These are phyloP conservation scores for carrot (Daucus carota) DNA, from an alignment of 129 eudicot genomes.

Conservation along the genomic window DH1_v3.0 NC_030385.2:41906001-41906500, in stretches of 20 bases:
- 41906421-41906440: neutral
- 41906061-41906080: conserved; percentile 10
- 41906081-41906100: conserved; percentile 11
- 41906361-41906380: neutral
- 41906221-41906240: neutral
- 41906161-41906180: conserved; percentile 6
- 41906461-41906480: conserved; percentile 10
- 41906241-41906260: neutral
- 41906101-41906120: conserved; percentile 11
- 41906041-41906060: conserved; percentile 7
- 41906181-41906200: conserved; percentile 12
- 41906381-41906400: conserved; percentile 1
- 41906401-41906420: conserved; percentile 6
- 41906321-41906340: neutral
- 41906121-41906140: conserved; percentile 8
- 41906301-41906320: neutral
- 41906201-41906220: conserved; percentile 4
- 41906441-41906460: conserved; percentile 7
- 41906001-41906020: neutral
- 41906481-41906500: conserved; percentile 1
- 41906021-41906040: conserved; percentile 4
- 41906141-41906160: conserved; percentile 7
- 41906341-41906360: neutral
- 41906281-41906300: neutral
- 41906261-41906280: neutral